Conservation (phyloP, 1,284 basidiomycete genomes). For the Microstroma glucosiphilum region DNA sequence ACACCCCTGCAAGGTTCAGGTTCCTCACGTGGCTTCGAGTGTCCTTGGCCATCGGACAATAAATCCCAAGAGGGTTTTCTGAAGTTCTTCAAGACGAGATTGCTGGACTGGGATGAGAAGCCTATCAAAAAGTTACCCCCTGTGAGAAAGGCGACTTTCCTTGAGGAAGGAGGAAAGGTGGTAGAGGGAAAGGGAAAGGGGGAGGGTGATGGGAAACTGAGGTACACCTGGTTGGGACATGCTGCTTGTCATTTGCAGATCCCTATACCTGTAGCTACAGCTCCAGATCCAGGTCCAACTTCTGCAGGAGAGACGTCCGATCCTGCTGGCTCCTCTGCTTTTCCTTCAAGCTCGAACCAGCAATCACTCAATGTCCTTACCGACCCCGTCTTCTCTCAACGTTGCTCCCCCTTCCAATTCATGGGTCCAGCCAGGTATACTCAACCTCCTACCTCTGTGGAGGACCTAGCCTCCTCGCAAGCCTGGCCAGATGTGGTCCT, state of each 20-base stretch:
- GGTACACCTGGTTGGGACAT: constrained; percentile 26
- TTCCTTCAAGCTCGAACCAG: no score
- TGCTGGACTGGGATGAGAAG: not conserved
- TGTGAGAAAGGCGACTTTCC: not conserved
- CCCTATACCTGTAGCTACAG: not conserved
- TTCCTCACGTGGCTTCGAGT: not conserved
- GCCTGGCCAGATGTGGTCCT: constrained; percentile 34
- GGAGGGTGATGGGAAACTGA: not conserved
- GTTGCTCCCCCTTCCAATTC: constrained; percentile 35
- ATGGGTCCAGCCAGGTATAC: constrained; percentile 34
- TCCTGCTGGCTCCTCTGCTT: constrained; percentile 5
- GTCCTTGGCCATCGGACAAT: not conserved
- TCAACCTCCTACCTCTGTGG: constrained; percentile 27
- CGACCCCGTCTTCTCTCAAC: constrained; percentile 31
- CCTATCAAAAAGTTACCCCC: not conserved
- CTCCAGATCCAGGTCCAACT: constrained; percentile 28
- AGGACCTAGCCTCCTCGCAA: constrained; percentile 19
- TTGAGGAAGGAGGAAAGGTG: not conserved
- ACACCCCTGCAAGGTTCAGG: not conserved
- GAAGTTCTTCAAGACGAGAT: not conserved
- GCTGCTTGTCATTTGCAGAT: not conserved
- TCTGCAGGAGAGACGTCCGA: constrained; percentile 23
- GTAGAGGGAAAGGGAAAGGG: not conserved
- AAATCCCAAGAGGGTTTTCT: not conserved
- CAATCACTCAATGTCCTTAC: constrained; percentile 23